phyloP scores from a whole-genome alignment of 2,329 filamentous ascomycete genomes.

The Magnaporthales sp. region DNA sequence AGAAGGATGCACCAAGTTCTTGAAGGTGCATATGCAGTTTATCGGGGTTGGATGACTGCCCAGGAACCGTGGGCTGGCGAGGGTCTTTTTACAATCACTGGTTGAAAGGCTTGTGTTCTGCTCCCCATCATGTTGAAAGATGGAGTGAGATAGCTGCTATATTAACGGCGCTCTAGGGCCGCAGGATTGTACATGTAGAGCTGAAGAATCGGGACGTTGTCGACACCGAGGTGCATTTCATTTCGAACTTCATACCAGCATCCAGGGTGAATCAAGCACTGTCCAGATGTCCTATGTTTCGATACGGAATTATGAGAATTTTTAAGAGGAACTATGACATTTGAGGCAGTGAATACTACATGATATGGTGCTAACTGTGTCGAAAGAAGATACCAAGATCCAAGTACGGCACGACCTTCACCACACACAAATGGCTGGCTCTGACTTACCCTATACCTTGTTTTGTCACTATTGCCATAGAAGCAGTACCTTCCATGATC shows the following conservation, averaged over 20 bases:
- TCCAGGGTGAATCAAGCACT: background rate
- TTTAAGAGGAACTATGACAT: background rate
- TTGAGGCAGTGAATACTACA: background rate
- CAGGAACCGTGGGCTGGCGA: background rate
- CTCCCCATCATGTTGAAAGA: background rate
- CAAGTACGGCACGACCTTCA: background rate
- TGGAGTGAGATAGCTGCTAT: background rate
- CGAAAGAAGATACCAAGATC: background rate
- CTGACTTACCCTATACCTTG: background rate
- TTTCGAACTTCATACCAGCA: background rate
- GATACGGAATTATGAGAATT: background rate
- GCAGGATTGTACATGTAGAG: conserved; percentile 1
- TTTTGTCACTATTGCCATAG: no score
- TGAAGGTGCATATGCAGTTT: background rate
- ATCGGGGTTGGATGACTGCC: background rate
- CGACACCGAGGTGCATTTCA: background rate
- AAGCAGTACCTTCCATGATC: no score
- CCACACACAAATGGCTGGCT: background rate
- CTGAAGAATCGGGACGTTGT: background rate
- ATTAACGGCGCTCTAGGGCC: background rate
- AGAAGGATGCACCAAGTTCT: conserved; percentile 9
- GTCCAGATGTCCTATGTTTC: background rate
- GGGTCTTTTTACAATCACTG: background rate
- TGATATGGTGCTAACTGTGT: background rate
- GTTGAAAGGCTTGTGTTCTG: background rate